Evolutionary conservation across 2,329 filamentous ascomycete species (phyloP), one percentile per base, ranked within the genome.

Genomic region (Neofusicoccum umdonicola): DNA sequence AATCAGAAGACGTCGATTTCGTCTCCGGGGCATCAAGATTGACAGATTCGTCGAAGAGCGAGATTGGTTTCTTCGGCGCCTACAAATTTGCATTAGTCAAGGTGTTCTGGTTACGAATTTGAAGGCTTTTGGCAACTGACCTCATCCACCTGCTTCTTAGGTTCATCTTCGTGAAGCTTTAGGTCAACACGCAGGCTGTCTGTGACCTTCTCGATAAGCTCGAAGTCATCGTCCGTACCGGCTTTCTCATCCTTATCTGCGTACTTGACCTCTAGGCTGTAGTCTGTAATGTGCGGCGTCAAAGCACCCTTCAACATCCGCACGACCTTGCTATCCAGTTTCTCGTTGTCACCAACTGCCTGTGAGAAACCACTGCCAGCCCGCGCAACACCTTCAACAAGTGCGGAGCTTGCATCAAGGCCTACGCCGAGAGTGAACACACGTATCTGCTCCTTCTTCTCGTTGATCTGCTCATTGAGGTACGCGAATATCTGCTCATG

Each of bases 301-400:
- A 92, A 75, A 0, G 88, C 86, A 0, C 85, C 89, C 71, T 90
- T 91, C 64, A 93, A 79, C 90, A 93, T 92, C 2, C 90, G 84
- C 2, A 92, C 82, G 0, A 92, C 83, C 72, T 90, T 90, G 67
- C 79, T 84, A 69, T 90, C 86, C 76, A 91, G 85, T 70, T 88
- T 86, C 72, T 92, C 90, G 1, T 83, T 78, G 6, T 85, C 76
- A 1, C 80, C 80, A 0, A 92, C 88, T 5, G 83, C 80, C 72
- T 92, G 89, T 5, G 81, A 78, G 64, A 84, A 86, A 0, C 86
- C 86, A 61, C 85, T 83, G 0, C 86, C 87, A 12, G 82, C 81
- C 58, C 81, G 79, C 17, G 86, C 85, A 64, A 88, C 78, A 1
- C 86, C 86, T 69, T 88, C 83, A 11, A 88, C 81, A 2, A 88